Percentiles rank a stretch among this genome's conserved stretches.
phyloP scores from a whole-genome alignment of 345 rosid species.

The Isatis tinctoria region DNA sequence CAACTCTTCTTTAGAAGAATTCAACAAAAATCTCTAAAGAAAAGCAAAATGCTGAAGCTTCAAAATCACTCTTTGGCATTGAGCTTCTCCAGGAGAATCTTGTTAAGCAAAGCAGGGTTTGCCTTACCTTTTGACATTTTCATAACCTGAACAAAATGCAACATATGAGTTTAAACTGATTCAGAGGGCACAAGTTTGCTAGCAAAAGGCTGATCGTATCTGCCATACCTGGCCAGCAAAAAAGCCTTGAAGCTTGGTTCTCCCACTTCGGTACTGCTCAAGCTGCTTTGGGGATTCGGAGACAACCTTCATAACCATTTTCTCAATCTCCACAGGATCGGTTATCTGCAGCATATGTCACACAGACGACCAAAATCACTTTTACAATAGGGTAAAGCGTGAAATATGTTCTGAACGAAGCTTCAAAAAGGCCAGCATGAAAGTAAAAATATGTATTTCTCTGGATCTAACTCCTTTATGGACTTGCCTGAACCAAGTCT shows the following conservation, averaged over 20 bases:
- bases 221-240: constrained; percentile 82
- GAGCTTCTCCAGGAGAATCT: constrained; percentile 71
- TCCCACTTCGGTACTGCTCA: constrained; percentile 79
- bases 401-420: background rate
- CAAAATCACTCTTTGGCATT: constrained; percentile 49
- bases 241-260: constrained; percentile 83
- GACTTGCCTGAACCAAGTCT: constrained; percentile 88
- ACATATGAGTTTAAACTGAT: background rate
- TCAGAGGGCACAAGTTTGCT: background rate
- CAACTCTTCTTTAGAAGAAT: background rate
- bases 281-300: constrained; percentile 80
- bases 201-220: background rate
- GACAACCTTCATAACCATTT: constrained; percentile 70
- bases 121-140: constrained; percentile 90
- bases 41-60: background rate
- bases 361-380: constrained; percentile 7
- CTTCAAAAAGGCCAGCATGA: background rate
- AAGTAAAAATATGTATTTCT: background rate
- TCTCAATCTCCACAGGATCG: constrained; percentile 79
- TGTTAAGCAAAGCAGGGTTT: constrained; percentile 79
- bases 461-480: background rate
- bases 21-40: background rate
- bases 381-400: background rate
- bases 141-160: constrained; percentile 60
- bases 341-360: constrained; percentile 45